Conservation (phyloP, 257 asterid species). For the Solanum sparsipilum region DNA sequence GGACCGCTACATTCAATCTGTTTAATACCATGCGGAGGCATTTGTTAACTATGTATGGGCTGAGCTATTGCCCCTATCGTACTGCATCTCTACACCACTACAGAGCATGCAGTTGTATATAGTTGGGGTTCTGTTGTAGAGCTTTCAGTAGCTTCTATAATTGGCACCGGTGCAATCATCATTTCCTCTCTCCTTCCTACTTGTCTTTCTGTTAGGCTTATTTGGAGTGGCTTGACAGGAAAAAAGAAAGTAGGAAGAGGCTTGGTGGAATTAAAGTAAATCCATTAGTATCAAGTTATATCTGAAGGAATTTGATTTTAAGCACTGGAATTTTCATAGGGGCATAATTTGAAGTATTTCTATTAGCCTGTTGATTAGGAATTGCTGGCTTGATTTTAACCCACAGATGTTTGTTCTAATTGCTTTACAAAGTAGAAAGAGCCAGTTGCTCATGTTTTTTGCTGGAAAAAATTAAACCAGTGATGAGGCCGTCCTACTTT, state of each 20-base stretch:
- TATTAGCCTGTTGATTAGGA: background rate
- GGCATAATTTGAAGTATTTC: background rate
- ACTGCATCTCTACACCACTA: background rate
- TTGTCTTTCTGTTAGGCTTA: background rate
- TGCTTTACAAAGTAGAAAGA: background rate
- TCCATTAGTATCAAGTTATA: background rate
- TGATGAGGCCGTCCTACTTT: background rate
- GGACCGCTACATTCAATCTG: background rate
- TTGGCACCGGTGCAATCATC: background rate
- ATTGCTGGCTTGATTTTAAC: background rate
- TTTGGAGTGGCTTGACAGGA: background rate
- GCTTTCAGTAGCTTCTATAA: background rate
- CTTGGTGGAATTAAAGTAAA: background rate
- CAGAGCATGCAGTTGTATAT: background rate
- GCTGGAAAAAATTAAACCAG: background rate
- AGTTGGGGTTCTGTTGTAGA: background rate
- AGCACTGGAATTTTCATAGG: background rate
- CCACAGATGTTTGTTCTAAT: background rate
- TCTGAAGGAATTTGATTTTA: background rate
- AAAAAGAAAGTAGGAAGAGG: background rate
- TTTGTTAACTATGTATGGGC: conserved; percentile 15
- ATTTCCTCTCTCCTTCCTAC: background rate
- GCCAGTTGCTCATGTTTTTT: background rate
- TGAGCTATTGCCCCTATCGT: conserved; percentile 2
- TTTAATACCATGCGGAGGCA: conserved; percentile 9